Conservation (phyloP, 139 green algal genomes). For the Eudorina sp. region DNA sequence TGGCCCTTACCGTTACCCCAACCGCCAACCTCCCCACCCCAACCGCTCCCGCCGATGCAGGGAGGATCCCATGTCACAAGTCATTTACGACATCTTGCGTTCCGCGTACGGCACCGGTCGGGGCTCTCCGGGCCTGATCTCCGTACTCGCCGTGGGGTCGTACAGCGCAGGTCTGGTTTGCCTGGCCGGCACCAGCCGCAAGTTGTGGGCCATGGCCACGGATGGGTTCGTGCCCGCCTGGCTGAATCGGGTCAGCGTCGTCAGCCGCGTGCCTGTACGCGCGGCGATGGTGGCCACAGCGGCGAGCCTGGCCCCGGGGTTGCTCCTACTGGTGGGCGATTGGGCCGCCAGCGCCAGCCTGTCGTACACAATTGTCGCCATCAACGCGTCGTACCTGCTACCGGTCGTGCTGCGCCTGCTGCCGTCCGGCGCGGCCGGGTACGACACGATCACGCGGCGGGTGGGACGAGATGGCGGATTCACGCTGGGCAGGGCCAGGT, state of each 20-base stretch:
- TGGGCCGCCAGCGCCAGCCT: background rate
- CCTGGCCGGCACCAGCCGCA: background rate
- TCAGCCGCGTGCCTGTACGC: background rate
- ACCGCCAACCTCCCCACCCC: too few relatives aligned
- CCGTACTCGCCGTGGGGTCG: background rate
- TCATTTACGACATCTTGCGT: slow-evolving; percentile 1
- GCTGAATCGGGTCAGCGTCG: background rate
- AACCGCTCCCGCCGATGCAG: background rate
- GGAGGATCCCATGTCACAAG: background rate
- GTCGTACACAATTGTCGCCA: background rate
- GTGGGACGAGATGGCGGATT: background rate
- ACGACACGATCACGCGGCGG: background rate
- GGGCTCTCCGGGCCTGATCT: background rate
- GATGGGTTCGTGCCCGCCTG: slow-evolving; percentile 13
- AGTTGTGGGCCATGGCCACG: slow-evolving; percentile 7
- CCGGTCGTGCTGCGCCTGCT: slow-evolving; percentile 2
- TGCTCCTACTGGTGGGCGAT: background rate
- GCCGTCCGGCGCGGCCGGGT: background rate
- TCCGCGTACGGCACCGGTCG: background rate
- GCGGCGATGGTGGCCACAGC: background rate
- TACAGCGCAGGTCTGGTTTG: slow-evolving; percentile 18
- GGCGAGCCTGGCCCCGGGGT: background rate
- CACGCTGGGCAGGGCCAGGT: slow-evolving; percentile 28
- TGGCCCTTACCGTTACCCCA: too few relatives aligned
- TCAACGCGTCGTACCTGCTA: background rate